phyloP scores from a whole-genome alignment of 2,329 filamentous ascomycete species.

The Aspergillus intermedius region DNA sequence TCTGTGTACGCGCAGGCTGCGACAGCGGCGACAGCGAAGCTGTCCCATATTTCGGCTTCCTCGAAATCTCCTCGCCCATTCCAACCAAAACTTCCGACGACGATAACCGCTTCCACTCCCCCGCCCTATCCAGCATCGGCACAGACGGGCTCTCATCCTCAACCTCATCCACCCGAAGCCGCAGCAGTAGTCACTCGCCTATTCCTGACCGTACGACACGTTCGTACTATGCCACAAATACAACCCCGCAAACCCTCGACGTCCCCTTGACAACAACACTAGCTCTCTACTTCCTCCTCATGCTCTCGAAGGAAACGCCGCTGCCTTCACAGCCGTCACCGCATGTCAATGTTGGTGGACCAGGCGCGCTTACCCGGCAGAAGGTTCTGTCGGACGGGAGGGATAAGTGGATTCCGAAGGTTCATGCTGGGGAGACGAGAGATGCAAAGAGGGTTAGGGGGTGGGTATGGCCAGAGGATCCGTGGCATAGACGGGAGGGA shows the following conservation, averaged over 20 bases:
- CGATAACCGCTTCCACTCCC: slow-evolving; percentile 10
- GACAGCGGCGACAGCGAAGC: slow-evolving; percentile 43
- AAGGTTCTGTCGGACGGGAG: slow-evolving; percentile 47
- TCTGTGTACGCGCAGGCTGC: slow-evolving; percentile 74
- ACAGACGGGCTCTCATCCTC: slow-evolving; percentile 21
- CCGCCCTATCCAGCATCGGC: slow-evolving; percentile 21
- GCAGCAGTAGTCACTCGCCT: slow-evolving; percentile 4
- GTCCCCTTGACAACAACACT: slow-evolving; percentile 51
- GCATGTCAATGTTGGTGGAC: slow-evolving; percentile 55
- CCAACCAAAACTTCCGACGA: slow-evolving; percentile 37
- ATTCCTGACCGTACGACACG: neutral
- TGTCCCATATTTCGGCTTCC: slow-evolving; percentile 78
- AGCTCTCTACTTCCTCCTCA: slow-evolving; percentile 59
- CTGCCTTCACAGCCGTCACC: slow-evolving; percentile 52
- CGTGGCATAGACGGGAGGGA: slow-evolving; percentile 52
- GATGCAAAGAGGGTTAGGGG: slow-evolving; percentile 55
- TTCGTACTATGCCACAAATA: neutral
- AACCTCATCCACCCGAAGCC: slow-evolving; percentile 10
- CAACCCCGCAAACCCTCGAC: slow-evolving; percentile 9
- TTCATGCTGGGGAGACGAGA: slow-evolving; percentile 53
- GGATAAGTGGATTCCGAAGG: slow-evolving; percentile 58
- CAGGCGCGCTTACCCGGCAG: slow-evolving; percentile 51
- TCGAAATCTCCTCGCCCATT: slow-evolving; percentile 63
- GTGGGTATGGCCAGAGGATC: slow-evolving; percentile 58
- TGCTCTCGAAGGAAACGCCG: slow-evolving; percentile 57